These are phyloP conservation scores for Hydrangea macrophylla DNA, from an alignment of 148 eudicot genomes.

Conservation along the genomic window DNA sequence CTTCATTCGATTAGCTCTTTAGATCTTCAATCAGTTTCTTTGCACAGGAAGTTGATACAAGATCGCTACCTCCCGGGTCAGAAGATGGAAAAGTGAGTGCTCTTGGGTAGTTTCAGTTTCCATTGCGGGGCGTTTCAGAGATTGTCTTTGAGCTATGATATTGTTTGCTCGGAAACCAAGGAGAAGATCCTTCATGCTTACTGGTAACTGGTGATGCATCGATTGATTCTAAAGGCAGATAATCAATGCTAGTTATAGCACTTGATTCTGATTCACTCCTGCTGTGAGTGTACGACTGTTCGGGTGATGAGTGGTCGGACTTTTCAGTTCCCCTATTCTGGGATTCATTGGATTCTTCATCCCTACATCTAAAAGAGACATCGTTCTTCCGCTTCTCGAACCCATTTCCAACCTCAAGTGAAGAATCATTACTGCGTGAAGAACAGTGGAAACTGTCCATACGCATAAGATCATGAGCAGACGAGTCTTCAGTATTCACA, in stretches of 20 bases:
- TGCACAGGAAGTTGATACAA: constrained; percentile 50
- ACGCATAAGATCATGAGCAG: constrained; percentile 41
- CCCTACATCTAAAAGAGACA: constrained; percentile 27
- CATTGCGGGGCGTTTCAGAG: constrained; percentile 36
- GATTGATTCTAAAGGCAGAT: constrained; percentile 37
- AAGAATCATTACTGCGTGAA: constrained; percentile 46
- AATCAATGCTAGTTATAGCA: constrained; percentile 59
- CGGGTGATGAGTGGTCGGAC: constrained; percentile 47
- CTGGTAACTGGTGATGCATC: constrained; percentile 41
- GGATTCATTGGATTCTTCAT: constrained; percentile 31
- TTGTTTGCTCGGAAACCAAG: constrained; percentile 34
- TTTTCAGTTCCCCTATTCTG: constrained; percentile 28
- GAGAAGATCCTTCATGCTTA: constrained; percentile 31
- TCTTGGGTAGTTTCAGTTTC: constrained; percentile 36
- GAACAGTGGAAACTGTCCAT: constrained; percentile 46
- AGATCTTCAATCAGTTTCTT: constrained; percentile 55
- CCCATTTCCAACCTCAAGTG: constrained; percentile 42
- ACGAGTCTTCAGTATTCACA: constrained; percentile 18
- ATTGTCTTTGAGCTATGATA: constrained; percentile 46
- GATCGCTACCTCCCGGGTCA: constrained; percentile 43
- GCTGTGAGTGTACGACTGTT: constrained; percentile 71
- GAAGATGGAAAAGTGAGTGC: constrained; percentile 34
- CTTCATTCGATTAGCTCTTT: constrained; percentile 39
- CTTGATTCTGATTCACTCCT: constrained; percentile 79
- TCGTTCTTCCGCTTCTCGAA: constrained; percentile 35